These are phyloP conservation scores for Lentinula aciculospora DNA, from an alignment of 768 basidiomycete genomes.

Conservation along the genomic window DNA sequence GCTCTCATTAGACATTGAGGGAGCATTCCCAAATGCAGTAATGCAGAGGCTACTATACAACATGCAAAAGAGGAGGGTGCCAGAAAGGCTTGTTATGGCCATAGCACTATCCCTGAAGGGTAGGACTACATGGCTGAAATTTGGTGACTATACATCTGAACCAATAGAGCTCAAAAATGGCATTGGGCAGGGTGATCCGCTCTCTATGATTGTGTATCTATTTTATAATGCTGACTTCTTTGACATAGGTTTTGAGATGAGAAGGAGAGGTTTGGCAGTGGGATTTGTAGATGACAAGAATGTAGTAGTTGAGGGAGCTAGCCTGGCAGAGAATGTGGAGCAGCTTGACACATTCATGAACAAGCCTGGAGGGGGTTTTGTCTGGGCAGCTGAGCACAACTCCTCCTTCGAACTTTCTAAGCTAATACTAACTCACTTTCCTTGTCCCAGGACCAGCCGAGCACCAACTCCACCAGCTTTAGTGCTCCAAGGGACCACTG, in stretches of 20 bases:
- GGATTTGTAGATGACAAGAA: slow-evolving; percentile 17
- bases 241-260: slow-evolving; percentile 7
- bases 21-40: slow-evolving; percentile 20
- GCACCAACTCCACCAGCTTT: not conserved
- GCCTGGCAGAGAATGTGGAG: slow-evolving; percentile 3
- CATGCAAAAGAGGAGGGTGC: slow-evolving; percentile 17
- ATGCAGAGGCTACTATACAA: slow-evolving; percentile 15
- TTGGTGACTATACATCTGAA: slow-evolving; percentile 22
- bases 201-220: slow-evolving; percentile 20
- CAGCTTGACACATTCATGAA: slow-evolving; percentile 13
- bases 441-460: not conserved
- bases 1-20: slow-evolving; percentile 25
- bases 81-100: slow-evolving; percentile 13
- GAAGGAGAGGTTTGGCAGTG: not conserved
- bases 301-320: slow-evolving; percentile 2
- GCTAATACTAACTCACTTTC: slow-evolving; percentile 3
- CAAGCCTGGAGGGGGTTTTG: not conserved
- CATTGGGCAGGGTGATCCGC: slow-evolving; percentile 20
- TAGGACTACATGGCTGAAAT: slow-evolving; percentile 15
- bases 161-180: slow-evolving; percentile 14
- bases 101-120: slow-evolving; percentile 13
- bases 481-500: not conserved
- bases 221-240: slow-evolving; percentile 20
- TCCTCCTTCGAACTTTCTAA: not conserved
- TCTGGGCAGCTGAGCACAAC: not conserved